Evolutionary conservation across 2,329 filamentous ascomycete species (phyloP).

Genomic region (Neonectria faginata): DNA sequence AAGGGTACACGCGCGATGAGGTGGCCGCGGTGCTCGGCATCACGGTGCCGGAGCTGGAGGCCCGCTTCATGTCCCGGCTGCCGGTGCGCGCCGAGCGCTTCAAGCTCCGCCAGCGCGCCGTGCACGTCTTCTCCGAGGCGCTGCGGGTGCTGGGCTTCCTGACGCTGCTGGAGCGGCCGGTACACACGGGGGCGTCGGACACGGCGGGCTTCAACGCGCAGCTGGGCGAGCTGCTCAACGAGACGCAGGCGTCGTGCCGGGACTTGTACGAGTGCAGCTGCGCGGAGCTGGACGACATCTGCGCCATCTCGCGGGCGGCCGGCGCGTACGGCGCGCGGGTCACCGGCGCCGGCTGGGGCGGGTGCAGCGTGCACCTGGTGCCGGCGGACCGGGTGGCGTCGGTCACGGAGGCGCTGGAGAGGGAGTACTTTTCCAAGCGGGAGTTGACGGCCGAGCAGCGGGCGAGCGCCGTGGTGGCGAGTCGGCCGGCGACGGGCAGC

Average conservation of each 20-base stretch:
- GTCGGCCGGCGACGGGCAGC: conserved; percentile 83
- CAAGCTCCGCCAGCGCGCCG: conserved; percentile 85
- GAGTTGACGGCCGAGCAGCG: conserved; percentile 76
- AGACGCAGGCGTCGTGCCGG: conserved; percentile 88
- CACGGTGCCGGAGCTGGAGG: conserved; percentile 76
- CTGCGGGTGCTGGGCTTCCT: conserved; percentile 87
- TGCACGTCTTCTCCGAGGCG: conserved; percentile 93
- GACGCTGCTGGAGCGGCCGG: conserved; percentile 73
- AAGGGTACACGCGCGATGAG: conserved; percentile 90
- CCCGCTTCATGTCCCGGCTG: conserved; percentile 86
- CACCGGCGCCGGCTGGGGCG: conserved; percentile 96
- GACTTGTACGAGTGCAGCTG: conserved; percentile 93
- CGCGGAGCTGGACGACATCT: conserved; percentile 91
- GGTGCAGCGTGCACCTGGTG: conserved; percentile 93
- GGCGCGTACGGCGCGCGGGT: conserved; percentile 87
- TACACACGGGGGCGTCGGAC: conserved; percentile 58
- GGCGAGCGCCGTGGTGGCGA: conserved; percentile 85
- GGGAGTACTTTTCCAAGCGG: conserved; percentile 83
- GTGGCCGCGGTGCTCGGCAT: conserved; percentile 79
- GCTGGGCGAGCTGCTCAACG: conserved; percentile 87
- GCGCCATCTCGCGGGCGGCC: conserved; percentile 78
- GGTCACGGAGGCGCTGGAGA: conserved; percentile 81
- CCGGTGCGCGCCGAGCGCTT: conserved; percentile 89
- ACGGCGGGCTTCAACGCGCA: conserved; percentile 71
- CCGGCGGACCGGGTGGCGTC: conserved; percentile 83